Base-by-base conservation (phyloP, 1,284 basidiomycete species). In the Puccinia horiana region DNA sequence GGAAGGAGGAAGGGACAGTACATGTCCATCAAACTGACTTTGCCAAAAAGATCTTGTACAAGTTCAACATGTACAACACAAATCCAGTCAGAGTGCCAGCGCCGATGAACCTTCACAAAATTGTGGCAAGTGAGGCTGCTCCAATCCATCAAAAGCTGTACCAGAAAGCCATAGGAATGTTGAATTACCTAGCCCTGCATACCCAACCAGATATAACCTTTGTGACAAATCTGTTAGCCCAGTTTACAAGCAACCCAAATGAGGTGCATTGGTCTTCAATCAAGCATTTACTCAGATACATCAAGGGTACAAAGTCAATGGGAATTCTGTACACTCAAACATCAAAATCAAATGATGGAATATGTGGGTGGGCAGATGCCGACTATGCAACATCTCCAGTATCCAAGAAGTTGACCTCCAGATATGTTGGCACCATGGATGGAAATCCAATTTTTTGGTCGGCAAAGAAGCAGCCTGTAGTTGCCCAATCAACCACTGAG, bases 361-460 rank as follows among this genome's bases (percentile, higher is more conserved):
- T 76, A 2, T 44, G 23, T 75, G 72, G 47, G 1, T 63, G 74
- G 74, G 49, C 73, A 58, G 47, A 75, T 58, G 73, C 73, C 29
- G 67, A 70, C n/a, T 73, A 73, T 32, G 70, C 9, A 5, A 49
- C 29, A 26, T 73, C 20, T 1, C 23, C 11, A n/a, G 37, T 73
- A 2, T 49, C 29, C 8, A 73, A 73, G 44, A 47, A 49, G n/a
- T 73, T 44, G 29, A 73, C 52, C 4, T 42, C 23, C 2, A 32
- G 73, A 11, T 56, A 37, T 75, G 49, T 75, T 18, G 32, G 52
- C 5, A 74, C 42, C 6, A 32, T 74, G 29, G 14, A 26, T 74
- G 72, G 47, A 47, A 75, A 56, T 42, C 52, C 73, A 35, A 40
- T 75, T 9, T 75, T 9, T 6, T 75, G 73, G 73, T 26, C 44